These are phyloP conservation scores for Ascochyta pisi DNA, from an alignment of 2,329 filamentous ascomycete genomes.

Conservation along the genomic window DNA sequence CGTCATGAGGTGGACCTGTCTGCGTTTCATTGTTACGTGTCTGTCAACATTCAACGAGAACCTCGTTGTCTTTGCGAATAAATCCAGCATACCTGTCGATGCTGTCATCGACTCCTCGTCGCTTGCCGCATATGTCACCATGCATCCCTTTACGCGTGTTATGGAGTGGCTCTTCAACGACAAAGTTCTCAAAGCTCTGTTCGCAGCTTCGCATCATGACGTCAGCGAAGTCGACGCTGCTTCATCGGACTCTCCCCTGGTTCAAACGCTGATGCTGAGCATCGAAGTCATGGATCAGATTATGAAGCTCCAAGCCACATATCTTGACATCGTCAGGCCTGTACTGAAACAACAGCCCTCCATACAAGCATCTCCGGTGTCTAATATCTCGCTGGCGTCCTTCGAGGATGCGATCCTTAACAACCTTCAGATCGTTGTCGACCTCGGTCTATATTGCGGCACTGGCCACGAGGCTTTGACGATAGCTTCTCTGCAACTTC, in stretches of 20 bases:
- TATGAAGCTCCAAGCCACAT: constrained; percentile 88
- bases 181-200: constrained; percentile 79
- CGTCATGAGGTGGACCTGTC: constrained; percentile 77
- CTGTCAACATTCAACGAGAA: constrained; percentile 92
- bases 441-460: constrained; percentile 85
- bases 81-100: constrained; percentile 78
- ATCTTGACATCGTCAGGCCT: constrained; percentile 85
- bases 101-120: constrained; percentile 75
- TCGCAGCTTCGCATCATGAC: constrained; percentile 80
- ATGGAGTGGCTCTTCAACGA: constrained; percentile 99
- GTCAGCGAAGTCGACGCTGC: constrained; percentile 74
- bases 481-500: constrained; percentile 77
- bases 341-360: constrained; percentile 72
- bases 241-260: constrained; percentile 77
- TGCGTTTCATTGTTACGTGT: constrained; percentile 82
- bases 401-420: constrained; percentile 92
- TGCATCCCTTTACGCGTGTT: constrained; percentile 91
- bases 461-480: constrained; percentile 82
- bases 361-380: constrained; percentile 66
- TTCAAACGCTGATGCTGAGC: constrained; percentile 78
- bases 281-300: constrained; percentile 84
- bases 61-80: constrained; percentile 82
- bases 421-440: constrained; percentile 78
- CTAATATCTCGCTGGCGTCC: constrained; percentile 79
- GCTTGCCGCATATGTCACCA: constrained; percentile 77